These are phyloP conservation scores for Arxiozyma heterogenica DNA, from an alignment of 1,139 yeast genomes.

Conservation along the genomic window DNA sequence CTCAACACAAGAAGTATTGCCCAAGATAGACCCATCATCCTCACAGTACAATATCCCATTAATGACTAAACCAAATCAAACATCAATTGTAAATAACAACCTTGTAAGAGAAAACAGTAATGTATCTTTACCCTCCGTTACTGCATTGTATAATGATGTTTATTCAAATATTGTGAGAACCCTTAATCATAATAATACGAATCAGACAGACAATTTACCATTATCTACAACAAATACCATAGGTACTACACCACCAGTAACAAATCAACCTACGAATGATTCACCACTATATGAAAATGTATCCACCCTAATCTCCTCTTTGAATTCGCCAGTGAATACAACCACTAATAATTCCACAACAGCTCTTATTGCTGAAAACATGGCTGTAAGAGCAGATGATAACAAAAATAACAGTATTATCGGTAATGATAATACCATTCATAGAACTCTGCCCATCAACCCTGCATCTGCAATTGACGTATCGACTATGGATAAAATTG, in stretches of 20 bases:
- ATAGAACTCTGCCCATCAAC: not conserved
- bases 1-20: not conserved
- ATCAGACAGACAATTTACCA: not conserved
- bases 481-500: not conserved
- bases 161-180: conserved; percentile 1
- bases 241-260: conserved; percentile 1
- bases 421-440: not conserved
- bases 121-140: not conserved
- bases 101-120: not conserved
- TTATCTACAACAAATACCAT: not conserved
- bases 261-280: not conserved
- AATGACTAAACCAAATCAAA: not conserved
- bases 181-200: not conserved
- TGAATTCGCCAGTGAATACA: not conserved
- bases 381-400: not conserved
- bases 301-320: conserved; percentile 14
- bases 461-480: not conserved
- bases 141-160: not conserved
- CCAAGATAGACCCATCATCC: not conserved
- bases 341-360: not conserved
- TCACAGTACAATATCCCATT: not conserved
- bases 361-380: not conserved
- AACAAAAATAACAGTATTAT: not conserved
- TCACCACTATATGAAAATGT: conserved; percentile 10
- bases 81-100: not conserved